A percentile compares a stretch with the other conserved stretches of the same genome.
These are phyloP conservation scores for Xylaria sp. DNA, from an alignment of 2,329 filamentous ascomycete species.

Conservation along the genomic window DNA sequence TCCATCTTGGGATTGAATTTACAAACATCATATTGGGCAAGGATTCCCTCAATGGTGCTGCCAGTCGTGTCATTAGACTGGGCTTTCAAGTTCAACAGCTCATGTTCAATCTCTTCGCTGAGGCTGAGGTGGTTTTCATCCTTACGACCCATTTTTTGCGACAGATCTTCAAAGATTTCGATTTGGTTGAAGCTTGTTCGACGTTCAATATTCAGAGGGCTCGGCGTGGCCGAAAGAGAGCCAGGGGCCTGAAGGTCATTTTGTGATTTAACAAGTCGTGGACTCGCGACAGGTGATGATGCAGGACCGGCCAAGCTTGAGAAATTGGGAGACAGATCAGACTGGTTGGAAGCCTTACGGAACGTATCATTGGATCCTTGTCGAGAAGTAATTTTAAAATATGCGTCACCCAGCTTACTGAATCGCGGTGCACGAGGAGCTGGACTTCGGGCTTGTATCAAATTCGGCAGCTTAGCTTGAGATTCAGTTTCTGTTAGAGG, in stretches of 20 bases:
- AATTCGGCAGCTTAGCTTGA: background rate
- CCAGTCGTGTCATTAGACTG: conserved; percentile 41
- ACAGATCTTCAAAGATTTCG: conserved; percentile 1
- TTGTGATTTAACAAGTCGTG: conserved; percentile 28
- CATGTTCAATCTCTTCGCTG: conserved; percentile 20
- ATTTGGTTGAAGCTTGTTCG: conserved; percentile 11
- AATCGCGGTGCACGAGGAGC: conserved; percentile 52
- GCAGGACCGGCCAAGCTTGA: conserved; percentile 7
- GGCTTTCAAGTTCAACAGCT: conserved; percentile 11
- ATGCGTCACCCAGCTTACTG: conserved; percentile 52
- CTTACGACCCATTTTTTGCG: conserved; percentile 5
- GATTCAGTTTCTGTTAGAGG: background rate
- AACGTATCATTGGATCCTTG: conserved; percentile 34
- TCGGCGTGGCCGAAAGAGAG: conserved; percentile 22
- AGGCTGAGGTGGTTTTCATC: background rate
- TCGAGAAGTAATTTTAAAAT: conserved; percentile 52
- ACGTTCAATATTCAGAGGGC: conserved; percentile 27
- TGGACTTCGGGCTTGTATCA: conserved; percentile 33
- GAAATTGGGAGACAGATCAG: conserved; percentile 13
- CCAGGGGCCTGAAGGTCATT: conserved; percentile 29
- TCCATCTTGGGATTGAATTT: conserved; percentile 23
- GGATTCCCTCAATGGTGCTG: conserved; percentile 50
- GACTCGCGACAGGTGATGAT: conserved; percentile 10
- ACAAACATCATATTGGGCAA: conserved; percentile 46
- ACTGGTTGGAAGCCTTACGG: conserved; percentile 21